These are phyloP conservation scores for Gentiana dahurica DNA, from an alignment of 257 asterid species.

Conservation along the genomic window DNA sequence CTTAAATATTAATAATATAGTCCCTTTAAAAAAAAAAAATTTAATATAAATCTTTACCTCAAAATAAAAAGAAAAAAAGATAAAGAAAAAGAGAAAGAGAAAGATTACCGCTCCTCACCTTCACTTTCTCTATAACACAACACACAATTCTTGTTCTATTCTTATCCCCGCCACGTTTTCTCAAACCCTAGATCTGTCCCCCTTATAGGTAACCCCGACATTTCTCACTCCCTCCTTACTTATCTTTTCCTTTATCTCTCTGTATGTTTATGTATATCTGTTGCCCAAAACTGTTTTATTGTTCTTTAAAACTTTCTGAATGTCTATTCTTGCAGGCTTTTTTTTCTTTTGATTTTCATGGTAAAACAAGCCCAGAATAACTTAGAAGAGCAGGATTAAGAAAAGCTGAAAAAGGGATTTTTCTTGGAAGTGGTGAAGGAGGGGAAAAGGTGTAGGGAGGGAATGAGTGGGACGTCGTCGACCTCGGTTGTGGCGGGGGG, in stretches of 20 bases:
- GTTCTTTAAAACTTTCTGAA: not conserved
- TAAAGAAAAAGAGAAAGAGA: too few relatives aligned
- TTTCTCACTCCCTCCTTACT: slow-evolving; percentile 17
- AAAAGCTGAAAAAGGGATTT: not conserved
- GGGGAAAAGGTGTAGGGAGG: slow-evolving; percentile 9
- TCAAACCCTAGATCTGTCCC: slow-evolving; percentile 95
- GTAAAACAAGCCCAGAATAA: not conserved
- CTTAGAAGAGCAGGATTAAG: slow-evolving; percentile 1
- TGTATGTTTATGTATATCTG: not conserved
- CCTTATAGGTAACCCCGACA: slow-evolving; percentile 42
- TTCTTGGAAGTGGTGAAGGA: slow-evolving; percentile 14
- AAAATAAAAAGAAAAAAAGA: too few relatives aligned
- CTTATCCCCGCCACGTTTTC: slow-evolving; percentile 41
- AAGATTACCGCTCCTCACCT: slow-evolving; percentile 12
- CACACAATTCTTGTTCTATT: too few relatives aligned
- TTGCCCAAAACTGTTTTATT: not conserved
- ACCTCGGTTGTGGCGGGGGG: slow-evolving; percentile 22
- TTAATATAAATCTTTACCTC: too few relatives aligned
- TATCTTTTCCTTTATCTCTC: not conserved
- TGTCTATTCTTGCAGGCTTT: not conserved
- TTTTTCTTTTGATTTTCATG: not conserved
- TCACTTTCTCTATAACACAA: slow-evolving; percentile 10
- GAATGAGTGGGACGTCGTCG: slow-evolving; percentile 17
- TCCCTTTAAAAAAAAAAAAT: too few relatives aligned
- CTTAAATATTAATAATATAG: too few relatives aligned